phyloP scores from a whole-genome alignment of 768 basidiomycete genomes.

The Glaciozyma martinii region DNA sequence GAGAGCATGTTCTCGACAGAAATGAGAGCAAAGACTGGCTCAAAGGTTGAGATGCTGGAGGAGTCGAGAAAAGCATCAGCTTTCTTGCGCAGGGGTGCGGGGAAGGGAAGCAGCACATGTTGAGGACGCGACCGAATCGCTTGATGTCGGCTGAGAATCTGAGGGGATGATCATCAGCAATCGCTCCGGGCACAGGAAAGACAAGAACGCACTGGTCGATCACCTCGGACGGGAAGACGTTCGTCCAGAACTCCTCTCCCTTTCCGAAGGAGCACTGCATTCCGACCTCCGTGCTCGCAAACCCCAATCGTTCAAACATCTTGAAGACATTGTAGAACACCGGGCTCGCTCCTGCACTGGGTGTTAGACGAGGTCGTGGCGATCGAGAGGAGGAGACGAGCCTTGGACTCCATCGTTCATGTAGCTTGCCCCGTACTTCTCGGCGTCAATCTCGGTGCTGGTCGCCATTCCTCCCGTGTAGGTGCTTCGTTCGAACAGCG shows the following conservation, averaged over 20 bases:
- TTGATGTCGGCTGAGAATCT: slow-evolving; percentile 2
- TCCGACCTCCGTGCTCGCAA: background rate
- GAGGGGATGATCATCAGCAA: background rate
- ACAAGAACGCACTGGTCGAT: background rate
- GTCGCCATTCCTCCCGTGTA: background rate
- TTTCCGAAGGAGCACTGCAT: slow-evolving; percentile 4
- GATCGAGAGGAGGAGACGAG: background rate
- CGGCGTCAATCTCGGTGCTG: background rate
- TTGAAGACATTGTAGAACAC: slow-evolving; percentile 1
- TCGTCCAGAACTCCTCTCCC: background rate
- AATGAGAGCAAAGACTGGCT: slow-evolving; percentile 3
- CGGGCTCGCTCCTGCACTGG: background rate
- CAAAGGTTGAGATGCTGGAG: background rate
- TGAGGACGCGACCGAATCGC: slow-evolving; percentile 1
- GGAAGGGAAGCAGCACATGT: background rate
- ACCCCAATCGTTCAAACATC: background rate
- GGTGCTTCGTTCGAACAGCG: background rate
- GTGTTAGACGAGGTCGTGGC: background rate
- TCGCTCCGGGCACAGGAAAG: background rate
- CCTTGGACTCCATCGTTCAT: slow-evolving; percentile 2
- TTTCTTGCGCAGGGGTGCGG: background rate
- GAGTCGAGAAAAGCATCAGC: background rate
- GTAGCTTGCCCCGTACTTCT: background rate
- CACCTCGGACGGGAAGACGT: slow-evolving; percentile 1
- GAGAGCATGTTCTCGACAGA: background rate